A percentile compares a stretch with the other conserved stretches of the same genome.
phyloP scores from a whole-genome alignment of 2,329 filamentous ascomycete genomes.

The Colletotrichum noveboracense region DNA sequence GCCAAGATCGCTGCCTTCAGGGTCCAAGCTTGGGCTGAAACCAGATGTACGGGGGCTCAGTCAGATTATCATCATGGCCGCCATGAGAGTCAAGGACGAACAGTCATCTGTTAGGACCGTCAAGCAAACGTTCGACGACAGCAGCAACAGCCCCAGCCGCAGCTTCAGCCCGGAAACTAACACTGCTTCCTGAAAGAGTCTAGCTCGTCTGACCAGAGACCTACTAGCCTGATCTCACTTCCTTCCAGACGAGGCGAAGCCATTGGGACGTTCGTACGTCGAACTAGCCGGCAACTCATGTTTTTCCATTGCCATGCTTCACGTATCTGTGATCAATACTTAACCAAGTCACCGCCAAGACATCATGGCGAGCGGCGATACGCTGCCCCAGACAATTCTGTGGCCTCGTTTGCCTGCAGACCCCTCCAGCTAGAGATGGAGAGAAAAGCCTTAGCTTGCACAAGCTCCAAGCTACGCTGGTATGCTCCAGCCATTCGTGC shows the following conservation, averaged over 20 bases:
- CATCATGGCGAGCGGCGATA: not conserved
- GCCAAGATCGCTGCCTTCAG: slow-evolving; percentile 11
- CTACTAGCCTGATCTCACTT: not conserved
- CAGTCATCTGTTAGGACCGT: not conserved
- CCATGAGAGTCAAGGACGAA: not conserved
- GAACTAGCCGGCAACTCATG: not conserved
- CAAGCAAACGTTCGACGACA: not conserved
- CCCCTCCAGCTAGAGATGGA: not conserved
- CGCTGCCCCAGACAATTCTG: not conserved
- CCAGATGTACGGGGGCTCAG: slow-evolving; percentile 5
- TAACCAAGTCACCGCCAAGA: not conserved
- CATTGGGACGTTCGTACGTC: not conserved
- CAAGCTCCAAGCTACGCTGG: slow-evolving; percentile 3
- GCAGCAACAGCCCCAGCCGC: not conserved
- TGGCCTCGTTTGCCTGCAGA: not conserved
- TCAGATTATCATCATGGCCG: not conserved
- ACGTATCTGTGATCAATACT: not conserved
- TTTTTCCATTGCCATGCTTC: not conserved
- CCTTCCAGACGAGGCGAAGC: not conserved
- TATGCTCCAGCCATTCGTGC: slow-evolving; percentile 10
- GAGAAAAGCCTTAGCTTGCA: slow-evolving; percentile 1
- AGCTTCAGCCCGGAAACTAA: not conserved
- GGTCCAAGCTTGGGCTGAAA: slow-evolving; percentile 21
- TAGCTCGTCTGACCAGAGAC: not conserved
- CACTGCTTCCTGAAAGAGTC: not conserved